Evolutionary conservation across 2,329 filamentous ascomycete species (phyloP).

Genomic region (Aspergillus novofumigatus): DNA sequence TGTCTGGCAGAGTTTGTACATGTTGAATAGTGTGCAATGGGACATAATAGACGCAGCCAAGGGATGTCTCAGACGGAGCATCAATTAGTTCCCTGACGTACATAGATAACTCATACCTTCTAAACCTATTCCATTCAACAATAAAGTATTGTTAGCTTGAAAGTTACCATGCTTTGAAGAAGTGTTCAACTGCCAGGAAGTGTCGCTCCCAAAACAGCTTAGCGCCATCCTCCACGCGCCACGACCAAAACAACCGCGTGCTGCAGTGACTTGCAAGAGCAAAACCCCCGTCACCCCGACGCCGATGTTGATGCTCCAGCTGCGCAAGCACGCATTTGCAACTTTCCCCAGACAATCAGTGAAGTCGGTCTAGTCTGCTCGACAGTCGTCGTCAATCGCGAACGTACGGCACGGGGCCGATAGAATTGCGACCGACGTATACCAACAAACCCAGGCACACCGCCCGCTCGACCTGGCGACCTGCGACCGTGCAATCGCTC

Average conservation of each 20-base stretch:
- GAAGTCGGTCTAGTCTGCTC: neutral
- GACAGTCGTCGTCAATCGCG: conserved; percentile 10
- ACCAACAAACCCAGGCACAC: conserved; percentile 4
- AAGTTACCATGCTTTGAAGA: neutral
- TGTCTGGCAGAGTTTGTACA: neutral
- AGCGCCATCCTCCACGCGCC: conserved; percentile 34
- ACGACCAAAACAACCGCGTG: conserved; percentile 41
- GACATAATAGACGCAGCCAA: neutral
- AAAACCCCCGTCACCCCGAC: conserved; percentile 16
- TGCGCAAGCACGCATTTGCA: conserved; percentile 14
- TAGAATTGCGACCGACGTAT: conserved; percentile 11
- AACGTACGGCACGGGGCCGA: conserved; percentile 1
- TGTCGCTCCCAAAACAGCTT: conserved; percentile 25
- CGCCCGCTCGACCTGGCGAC: neutral
- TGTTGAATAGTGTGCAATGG: neutral
- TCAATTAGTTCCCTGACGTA: neutral
- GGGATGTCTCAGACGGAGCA: neutral
- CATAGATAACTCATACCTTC: neutral
- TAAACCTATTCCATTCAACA: neutral
- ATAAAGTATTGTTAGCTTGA: neutral
- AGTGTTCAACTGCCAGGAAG: neutral
- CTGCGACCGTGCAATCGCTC: conserved; percentile 6
- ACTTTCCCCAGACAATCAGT: conserved; percentile 2
- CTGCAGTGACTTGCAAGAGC: conserved; percentile 16
- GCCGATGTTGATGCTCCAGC: conserved; percentile 9